Percentiles rank a stretch among this genome's conserved stretches.
Evolutionary conservation across 495 filamentous ascomycete genomes (phyloP).

Genomic region (Staphylotrichum longicolle): DNA sequence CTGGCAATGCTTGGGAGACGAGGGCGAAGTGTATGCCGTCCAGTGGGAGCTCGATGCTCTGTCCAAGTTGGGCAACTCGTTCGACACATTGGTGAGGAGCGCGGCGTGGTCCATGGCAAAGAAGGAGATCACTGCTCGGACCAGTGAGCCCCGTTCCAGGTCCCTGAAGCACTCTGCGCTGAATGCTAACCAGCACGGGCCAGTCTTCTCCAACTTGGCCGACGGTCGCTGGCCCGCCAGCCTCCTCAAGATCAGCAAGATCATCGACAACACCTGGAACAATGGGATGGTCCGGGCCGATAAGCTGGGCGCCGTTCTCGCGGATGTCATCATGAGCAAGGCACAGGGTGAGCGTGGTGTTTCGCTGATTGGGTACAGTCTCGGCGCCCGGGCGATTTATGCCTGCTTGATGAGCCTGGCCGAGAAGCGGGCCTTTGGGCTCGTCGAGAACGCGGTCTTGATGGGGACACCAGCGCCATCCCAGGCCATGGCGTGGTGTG

Average conservation of each 20-base stretch:
- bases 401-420: conserved; percentile 74
- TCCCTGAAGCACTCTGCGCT: conserved; percentile 5
- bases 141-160: conserved; percentile 36
- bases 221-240: conserved; percentile 72
- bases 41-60: conserved; percentile 80
- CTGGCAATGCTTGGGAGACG: conserved; percentile 71
- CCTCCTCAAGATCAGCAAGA: conserved; percentile 72
- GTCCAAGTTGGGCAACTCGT: conserved; percentile 69
- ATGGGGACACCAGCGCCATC: conserved; percentile 78
- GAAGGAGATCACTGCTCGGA: conserved; percentile 62
- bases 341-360: conserved; percentile 87
- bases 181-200: conserved; percentile 43
- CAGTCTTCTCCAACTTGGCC: conserved; percentile 68
- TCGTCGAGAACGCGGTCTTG: conserved; percentile 80
- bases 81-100: conserved; percentile 70
- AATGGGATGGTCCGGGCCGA: conserved; percentile 78
- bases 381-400: conserved; percentile 89
- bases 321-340: conserved; percentile 83
- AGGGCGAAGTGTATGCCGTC: conserved; percentile 77
- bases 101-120: conserved; percentile 76
- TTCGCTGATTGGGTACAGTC: conserved; percentile 81
- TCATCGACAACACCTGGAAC: conserved; percentile 89
- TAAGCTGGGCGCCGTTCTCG: conserved; percentile 81
- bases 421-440: conserved; percentile 74
- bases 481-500: conserved; percentile 51